A percentile compares a stretch with the other conserved stretches of the same genome.
Conservation (phyloP, 2,329 filamentous ascomycete species). For the Diaporthe sp. region DNA sequence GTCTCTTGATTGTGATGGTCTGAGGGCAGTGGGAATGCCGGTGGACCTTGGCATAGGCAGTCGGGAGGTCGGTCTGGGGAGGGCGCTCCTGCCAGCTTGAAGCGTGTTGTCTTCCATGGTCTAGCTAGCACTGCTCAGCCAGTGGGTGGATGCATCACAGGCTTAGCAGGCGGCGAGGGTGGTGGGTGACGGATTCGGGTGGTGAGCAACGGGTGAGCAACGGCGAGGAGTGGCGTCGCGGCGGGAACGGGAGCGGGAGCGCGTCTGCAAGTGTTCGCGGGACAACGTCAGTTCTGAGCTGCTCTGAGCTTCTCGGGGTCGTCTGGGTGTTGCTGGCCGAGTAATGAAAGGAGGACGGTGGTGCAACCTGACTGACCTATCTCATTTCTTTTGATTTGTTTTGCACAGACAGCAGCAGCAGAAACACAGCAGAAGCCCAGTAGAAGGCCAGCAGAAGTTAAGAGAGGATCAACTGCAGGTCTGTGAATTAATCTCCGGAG, state of each 20-base stretch:
- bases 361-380: constrained; percentile 6
- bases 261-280: constrained; percentile 20
- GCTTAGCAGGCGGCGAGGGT: constrained; percentile 1
- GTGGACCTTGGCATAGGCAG: constrained; percentile 39
- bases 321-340: not conserved
- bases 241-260: not conserved
- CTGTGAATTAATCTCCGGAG: constrained; percentile 28
- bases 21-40: constrained; percentile 33
- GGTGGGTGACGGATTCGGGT: not conserved
- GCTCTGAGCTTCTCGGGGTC: not conserved
- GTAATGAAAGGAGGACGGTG: constrained; percentile 12
- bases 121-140: not conserved
- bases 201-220: not conserved
- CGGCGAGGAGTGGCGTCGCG: constrained; percentile 1
- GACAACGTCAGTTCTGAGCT: not conserved
- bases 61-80: constrained; percentile 39
- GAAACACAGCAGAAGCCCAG: not conserved
- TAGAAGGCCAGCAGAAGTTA: constrained; percentile 23
- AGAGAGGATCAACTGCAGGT: constrained; percentile 14
- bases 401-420: constrained; percentile 3
- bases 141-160: constrained; percentile 13
- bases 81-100: constrained; percentile 29
- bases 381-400: constrained; percentile 25
- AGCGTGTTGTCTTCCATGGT: constrained; percentile 38
- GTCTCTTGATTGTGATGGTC: constrained; percentile 36